phyloP scores from a whole-genome alignment of 805 yeast species.

The Zygoascus biomembranicola region DNA sequence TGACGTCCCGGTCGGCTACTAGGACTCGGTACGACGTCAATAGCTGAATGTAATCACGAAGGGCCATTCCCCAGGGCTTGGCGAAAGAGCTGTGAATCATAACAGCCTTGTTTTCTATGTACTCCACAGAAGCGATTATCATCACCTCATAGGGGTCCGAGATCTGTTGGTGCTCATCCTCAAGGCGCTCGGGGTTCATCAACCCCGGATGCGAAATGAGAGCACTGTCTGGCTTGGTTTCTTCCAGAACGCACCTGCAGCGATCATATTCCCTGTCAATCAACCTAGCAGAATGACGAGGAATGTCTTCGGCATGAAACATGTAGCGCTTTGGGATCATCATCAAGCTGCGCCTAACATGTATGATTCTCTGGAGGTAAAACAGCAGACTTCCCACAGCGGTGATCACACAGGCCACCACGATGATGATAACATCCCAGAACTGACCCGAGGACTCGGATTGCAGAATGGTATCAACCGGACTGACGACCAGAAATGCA shows the following conservation, averaged over 20 bases:
- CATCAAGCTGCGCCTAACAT: conserved; percentile 48
- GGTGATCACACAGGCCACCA: conserved; percentile 59
- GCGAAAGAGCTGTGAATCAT: conserved; percentile 33
- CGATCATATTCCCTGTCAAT: conserved; percentile 35
- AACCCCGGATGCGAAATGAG: conserved; percentile 43
- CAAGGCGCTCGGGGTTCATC: conserved; percentile 33
- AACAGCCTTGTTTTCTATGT: conserved; percentile 26
- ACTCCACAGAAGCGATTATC: conserved; percentile 19
- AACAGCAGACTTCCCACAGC: conserved; percentile 42
- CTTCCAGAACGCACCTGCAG: conserved; percentile 34
- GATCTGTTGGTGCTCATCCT: conserved; percentile 9
- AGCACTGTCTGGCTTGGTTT: conserved; percentile 36
- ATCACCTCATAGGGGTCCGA: conserved; percentile 24
- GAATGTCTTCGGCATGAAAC: conserved; percentile 58
- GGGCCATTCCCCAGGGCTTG: conserved; percentile 26
- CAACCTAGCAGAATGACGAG: conserved; percentile 35
- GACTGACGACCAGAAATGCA: conserved; percentile 62
- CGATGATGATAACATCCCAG: conserved; percentile 72
- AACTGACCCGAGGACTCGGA: conserved; percentile 58
- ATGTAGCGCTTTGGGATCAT: conserved; percentile 76
- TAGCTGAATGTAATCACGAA: conserved; percentile 43
- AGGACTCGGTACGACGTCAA: conserved; percentile 24
- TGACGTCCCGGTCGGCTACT: conserved; percentile 13
- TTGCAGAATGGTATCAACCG: conserved; percentile 68
- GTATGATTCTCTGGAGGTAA: conserved; percentile 51